Conservation (phyloP, 2,329 filamentous ascomycete genomes). For the Aspergillus fischeri region DNA sequence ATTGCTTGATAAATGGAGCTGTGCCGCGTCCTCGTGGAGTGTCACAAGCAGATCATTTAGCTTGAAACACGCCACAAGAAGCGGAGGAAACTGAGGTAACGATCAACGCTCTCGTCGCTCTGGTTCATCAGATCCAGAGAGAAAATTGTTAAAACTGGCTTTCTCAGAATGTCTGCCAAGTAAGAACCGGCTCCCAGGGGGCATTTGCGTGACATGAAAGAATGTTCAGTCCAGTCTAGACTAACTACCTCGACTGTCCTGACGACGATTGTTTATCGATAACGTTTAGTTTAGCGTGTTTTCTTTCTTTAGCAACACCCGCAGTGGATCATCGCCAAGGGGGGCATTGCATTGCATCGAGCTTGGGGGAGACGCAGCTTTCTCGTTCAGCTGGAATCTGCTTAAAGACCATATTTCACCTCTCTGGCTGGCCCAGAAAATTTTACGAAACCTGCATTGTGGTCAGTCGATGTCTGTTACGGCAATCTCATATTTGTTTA, state of each 20-base stretch:
- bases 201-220: no score
- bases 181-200: no score
- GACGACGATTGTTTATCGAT: neutral
- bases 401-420: neutral
- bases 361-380: neutral
- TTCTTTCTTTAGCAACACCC: constrained; percentile 21
- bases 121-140: no score
- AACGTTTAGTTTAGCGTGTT: neutral
- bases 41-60: no score
- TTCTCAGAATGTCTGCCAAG: no score
- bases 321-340: constrained; percentile 14
- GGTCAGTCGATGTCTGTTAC: neutral
- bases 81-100: no score
- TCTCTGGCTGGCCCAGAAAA: neutral
- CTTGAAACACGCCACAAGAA: no score
- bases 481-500: neutral
- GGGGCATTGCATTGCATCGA: constrained; percentile 10
- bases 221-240: no score
- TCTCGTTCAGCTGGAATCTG: constrained; percentile 2
- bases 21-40: no score
- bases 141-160: no score
- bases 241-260: neutral
- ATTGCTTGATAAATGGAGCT: no score
- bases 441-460: neutral
- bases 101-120: no score